Base-by-base conservation (phyloP, 768 basidiomycete genomes). In the Amanita thiersii region DNA sequence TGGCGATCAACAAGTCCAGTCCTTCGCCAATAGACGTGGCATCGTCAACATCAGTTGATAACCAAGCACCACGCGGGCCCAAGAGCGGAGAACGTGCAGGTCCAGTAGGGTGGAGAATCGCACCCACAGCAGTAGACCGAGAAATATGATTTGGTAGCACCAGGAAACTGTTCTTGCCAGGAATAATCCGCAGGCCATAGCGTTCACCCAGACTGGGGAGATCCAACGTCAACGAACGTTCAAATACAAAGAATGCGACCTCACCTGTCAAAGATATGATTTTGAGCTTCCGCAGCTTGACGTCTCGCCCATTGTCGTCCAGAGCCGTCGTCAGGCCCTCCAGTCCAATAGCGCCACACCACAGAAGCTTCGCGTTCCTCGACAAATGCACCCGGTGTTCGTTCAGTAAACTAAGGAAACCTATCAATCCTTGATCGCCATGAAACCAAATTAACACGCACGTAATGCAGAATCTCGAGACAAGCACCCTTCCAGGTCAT, bases 211-310 rank as follows among this genome's bases (percentile, higher is more conserved):
- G 77, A 50, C 81, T 84, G 28, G 12, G 29, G 17, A 12, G 14
- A 41, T 34, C 34, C 26, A 21, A 26, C 31, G n/a, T 26, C 20
- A 33, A 29, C 12, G 38, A 5, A 21, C 11, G 11, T 34, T 17
- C 12, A 28, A 35, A 30, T 18, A 7, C n/a, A 14, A 14, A 11
- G 12, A 26, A 42, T 33, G 20, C 19, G n/a, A 29, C 52, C 21
- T 30, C 20, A 75, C 75, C 75, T 77, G 57, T 89, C 88, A 54
- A 87, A 90, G 48, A 90, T 86, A 52, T 91, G 89, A 60, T 92
- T 92, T 60, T 91, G 89, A 15, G 89, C 89, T 56, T 90, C 88
- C 0, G 86, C 86, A 1, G 89, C 89, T 55, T 91, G 88, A 15
- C 89, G 66, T 23, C 82, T 72, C 0, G 87, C 89, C 89, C 89